Percentiles rank a stretch among this genome's conserved stretches.
Conservation (phyloP, 2,329 filamentous ascomycete genomes). For the Daldinia sp. region DNA sequence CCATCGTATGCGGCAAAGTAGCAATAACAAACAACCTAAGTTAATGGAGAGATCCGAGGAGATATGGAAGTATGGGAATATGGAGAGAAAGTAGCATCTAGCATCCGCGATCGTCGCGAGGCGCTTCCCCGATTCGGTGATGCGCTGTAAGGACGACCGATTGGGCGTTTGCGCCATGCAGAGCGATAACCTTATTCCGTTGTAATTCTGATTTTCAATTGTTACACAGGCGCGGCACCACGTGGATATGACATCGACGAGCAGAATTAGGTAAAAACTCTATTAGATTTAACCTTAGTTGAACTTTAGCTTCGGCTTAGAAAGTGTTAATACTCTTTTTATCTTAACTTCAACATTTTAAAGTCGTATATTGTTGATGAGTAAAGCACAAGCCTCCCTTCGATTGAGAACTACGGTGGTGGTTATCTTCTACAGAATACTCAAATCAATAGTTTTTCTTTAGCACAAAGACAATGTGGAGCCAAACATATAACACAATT, state of each 20-base stretch:
- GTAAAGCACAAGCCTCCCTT: too few species aligned
- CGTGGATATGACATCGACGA: conserved; percentile 5
- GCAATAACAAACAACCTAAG: background rate
- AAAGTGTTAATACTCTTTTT: background rate
- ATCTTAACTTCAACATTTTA: background rate
- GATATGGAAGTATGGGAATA: too few species aligned
- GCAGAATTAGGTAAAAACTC: background rate
- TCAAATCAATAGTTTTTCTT: conserved; percentile 25
- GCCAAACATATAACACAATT: background rate
- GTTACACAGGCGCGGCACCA: background rate
- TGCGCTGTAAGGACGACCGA: conserved; percentile 5
- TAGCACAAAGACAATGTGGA: background rate
- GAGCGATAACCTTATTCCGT: conserved; percentile 3
- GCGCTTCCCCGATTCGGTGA: conserved; percentile 3
- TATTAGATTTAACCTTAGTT: background rate
- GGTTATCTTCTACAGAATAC: background rate
- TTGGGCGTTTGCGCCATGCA: background rate
- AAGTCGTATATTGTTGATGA: background rate
- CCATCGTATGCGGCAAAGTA: background rate
- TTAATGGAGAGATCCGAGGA: background rate
- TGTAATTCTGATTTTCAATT: background rate
- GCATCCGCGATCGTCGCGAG: conserved; percentile 1
- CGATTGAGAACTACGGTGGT: background rate
- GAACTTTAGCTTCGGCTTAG: background rate
- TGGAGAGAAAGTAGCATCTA: background rate